Evolutionary conservation across 2,329 filamentous ascomycete species (phyloP), one percentile per base, ranked within the genome.

Genomic region (Cladophialophora psammophila): DNA sequence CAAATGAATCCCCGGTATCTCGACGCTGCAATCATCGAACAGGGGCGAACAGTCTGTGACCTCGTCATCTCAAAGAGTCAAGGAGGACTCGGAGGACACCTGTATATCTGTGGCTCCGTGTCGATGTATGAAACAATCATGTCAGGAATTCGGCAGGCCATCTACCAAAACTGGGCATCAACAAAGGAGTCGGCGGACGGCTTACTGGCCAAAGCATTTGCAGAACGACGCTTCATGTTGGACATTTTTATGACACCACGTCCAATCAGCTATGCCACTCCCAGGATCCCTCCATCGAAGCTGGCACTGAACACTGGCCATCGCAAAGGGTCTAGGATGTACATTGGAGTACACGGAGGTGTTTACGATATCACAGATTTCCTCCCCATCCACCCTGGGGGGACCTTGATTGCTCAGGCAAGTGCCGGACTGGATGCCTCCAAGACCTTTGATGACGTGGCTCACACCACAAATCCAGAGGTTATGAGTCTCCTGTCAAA

Each of bases 221-320:
- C 84, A 0, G 85, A 87, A 74, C 78, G 85, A 0, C 79, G 85
- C 5, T 84, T 87, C 71, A 86, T 86, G 85, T 74, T 86, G 0
- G 84, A 86, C 65, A 83, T 86, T 48, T 86, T 86, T 73, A 86
- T 86, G 84, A 83, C 83, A 0, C 85, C 84, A 1, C 84, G 82
- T 64, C 80, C 84, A 0, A 78, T 86, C 1, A 81, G 84, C 0
- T 84, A 81, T 73, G 83, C 85, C 53, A 76, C 81, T 0, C 82
- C 83, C 0, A 83, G 81, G 0, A 85, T 86, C 18, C 79, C 84
- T 0, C 74, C 84, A 2, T 85, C 84, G 0, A 78, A 83, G 66
- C 77, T 87, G 5, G 82, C 84, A 7, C 72, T 78, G 1, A 80
- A 86, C 59, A 86, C 85, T 0, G 85, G 84, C 0, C 84, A 86